A percentile compares a stretch with the other conserved stretches of the same genome.
These are phyloP conservation scores for Gillenia trifoliata DNA, from an alignment of 306 rosid species.

Conservation along the genomic window DNA sequence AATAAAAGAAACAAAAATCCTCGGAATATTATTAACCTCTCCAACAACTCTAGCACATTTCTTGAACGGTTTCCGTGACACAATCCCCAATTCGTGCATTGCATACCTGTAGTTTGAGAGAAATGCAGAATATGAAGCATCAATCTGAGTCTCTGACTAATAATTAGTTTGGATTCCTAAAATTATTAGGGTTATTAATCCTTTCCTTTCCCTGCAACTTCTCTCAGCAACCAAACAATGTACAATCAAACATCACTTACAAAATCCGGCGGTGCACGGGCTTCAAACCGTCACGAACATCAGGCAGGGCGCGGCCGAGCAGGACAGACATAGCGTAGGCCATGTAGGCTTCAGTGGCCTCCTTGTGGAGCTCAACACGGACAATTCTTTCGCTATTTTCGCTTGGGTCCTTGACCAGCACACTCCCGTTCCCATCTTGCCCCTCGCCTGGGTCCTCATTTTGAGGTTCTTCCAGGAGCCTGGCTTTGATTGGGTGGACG, in stretches of 20 bases:
- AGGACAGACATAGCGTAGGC: conserved; percentile 91
- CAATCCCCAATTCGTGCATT: conserved; percentile 92
- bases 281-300: conserved; percentile 92
- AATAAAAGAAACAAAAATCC: background rate
- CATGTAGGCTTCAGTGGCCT: conserved; percentile 85
- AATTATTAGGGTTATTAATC: background rate
- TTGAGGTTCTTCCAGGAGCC: conserved; percentile 33
- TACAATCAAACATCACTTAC: conserved; percentile 40
- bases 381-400: conserved; percentile 49
- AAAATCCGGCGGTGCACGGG: conserved; percentile 90
- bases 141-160: background rate
- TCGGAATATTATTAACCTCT: conserved; percentile 51
- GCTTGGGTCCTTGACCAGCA: conserved; percentile 29
- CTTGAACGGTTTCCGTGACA: conserved; percentile 84
- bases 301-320: conserved; percentile 95
- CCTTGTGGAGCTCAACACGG: conserved; percentile 61
- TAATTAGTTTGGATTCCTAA: background rate
- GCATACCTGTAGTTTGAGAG: conserved; percentile 57
- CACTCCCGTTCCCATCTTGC: conserved; percentile 52
- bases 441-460: conserved; percentile 10
- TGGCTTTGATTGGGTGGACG: conserved; percentile 15
- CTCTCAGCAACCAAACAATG: background rate
- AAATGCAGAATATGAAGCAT: background rate
- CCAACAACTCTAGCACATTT: conserved; percentile 99
- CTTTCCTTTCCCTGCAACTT: background rate